phyloP scores from a whole-genome alignment of 768 basidiomycete species.

The Lepiota venenata region DNA sequence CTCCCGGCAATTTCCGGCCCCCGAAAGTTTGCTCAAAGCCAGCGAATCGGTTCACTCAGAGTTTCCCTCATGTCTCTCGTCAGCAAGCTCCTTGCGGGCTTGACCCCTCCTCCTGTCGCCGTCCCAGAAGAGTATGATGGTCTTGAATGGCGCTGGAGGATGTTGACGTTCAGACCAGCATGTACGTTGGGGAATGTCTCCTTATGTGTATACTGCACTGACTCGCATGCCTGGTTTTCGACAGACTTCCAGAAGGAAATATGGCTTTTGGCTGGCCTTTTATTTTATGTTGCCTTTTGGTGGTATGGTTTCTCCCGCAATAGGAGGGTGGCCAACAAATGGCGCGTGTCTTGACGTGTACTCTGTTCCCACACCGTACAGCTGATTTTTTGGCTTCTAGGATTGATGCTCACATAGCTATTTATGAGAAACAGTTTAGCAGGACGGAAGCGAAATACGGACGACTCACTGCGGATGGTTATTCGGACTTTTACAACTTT shows the following conservation, averaged over 20 bases:
- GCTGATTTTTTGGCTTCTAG: constrained; percentile 31
- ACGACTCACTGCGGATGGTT: constrained; percentile 59
- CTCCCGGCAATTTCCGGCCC: constrained; percentile 7
- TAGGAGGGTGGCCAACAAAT: constrained; percentile 53
- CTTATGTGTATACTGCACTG: neutral
- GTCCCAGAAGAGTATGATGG: constrained; percentile 67
- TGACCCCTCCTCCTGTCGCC: constrained; percentile 59
- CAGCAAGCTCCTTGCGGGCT: constrained; percentile 28
- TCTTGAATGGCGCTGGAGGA: constrained; percentile 67
- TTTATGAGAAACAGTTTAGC: constrained; percentile 75
- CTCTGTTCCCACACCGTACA: constrained; percentile 14
- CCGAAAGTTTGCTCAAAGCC: neutral
- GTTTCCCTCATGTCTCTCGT: constrained; percentile 20
- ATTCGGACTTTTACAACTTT: constrained; percentile 80
- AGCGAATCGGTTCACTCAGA: neutral
- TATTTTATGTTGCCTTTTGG: constrained; percentile 55
- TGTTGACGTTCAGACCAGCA: constrained; percentile 80
- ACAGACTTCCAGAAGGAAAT: constrained; percentile 67
- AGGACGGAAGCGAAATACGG: constrained; percentile 50
- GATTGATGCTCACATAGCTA: constrained; percentile 52
- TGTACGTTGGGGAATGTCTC: constrained; percentile 35
- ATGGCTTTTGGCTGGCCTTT: constrained; percentile 46
- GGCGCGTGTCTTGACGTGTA: constrained; percentile 43
- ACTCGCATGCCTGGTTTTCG: neutral
- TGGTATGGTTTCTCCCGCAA: constrained; percentile 63